Evolutionary conservation across 1,284 basidiomycete genomes (phyloP).

Genomic region (Termitomyces sp.): DNA sequence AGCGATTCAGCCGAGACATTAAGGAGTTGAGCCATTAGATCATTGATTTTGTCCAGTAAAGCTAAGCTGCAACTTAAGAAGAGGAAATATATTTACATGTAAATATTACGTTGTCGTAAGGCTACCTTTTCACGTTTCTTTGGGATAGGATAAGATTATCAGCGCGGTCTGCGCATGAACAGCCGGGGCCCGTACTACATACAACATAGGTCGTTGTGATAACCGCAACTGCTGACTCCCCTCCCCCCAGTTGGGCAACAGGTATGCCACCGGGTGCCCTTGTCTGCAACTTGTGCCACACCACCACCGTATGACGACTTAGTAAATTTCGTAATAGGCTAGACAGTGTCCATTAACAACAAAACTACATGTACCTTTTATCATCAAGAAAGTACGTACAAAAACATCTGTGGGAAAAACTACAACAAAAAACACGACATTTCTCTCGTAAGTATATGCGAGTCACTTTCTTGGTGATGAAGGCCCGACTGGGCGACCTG

Average conservation of each 20-base stretch:
- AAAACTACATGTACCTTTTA: too few species aligned
- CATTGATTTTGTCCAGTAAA: background rate
- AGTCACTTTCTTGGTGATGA: background rate
- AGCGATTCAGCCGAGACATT: conserved; percentile 14
- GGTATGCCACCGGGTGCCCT: too few species aligned
- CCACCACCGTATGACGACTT: too few species aligned
- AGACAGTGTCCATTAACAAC: background rate
- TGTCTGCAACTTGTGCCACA: background rate
- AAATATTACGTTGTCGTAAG: background rate
- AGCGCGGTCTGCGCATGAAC: too few species aligned
- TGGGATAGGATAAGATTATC: too few species aligned
- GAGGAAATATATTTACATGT: background rate
- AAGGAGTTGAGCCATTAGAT: conserved; percentile 10
- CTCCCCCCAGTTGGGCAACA: too few species aligned
- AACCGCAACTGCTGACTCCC: too few species aligned
- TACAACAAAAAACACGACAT: background rate
- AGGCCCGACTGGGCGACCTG: conserved; percentile 13
- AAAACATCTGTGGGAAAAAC: too few species aligned
- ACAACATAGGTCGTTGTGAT: too few species aligned
- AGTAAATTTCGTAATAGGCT: background rate
- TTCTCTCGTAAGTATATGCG: too few species aligned
- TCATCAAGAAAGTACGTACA: too few species aligned
- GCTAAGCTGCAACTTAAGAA: background rate
- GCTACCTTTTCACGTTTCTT: background rate
- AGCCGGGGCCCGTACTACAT: too few species aligned